Evolutionary conservation across 352 stramenopile genomes (phyloP), one percentile per base, ranked within the genome.

Genomic region (Pythium graminicola): DNA sequence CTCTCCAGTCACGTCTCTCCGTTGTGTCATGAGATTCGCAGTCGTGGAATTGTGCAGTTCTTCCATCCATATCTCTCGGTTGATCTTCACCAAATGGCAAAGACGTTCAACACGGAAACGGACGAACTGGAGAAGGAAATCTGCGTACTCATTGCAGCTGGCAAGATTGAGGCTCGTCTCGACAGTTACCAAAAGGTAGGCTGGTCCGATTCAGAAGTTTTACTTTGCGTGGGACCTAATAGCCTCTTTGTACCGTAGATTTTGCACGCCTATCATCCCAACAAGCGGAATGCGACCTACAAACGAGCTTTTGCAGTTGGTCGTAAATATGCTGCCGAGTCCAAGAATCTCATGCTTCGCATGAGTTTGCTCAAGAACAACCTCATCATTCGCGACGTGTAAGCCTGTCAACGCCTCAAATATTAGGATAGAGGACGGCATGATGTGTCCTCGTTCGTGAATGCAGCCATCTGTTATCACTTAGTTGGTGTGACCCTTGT

Each of bases 321-420:
- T 1, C 71, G 71, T 23, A 88, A 89, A 49, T 92, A 93, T 65
- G 76, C 76, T 4, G 78, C 69, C 6, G 81, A 95, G 64, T 91
- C 81, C 24, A 74, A 81, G 48, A 88, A 89, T 50, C 40, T 93
- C 26, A 72, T 92, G 31, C 55, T 95, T 35, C 84, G 84, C 51
- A 92, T 93, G 79, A 92, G 79, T 57, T 35, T 95, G 55, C 57
- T 95, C 17, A 93, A 95, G 59, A 91, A 91, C 66, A 79, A 81
- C 63, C 59, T 93, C 45, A 70, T 92, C 52, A 82, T 93, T 27
- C 75, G 81, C 47, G 81, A 89, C n/a, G 55, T 64, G 19, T 87
- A 72, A 73, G 39, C 2, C 27, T 17, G n/a, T 29, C 24, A 36
- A 14, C 9, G 9, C 31, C 31, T n/a, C n/a, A n/a, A n/a, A n/a